Evolutionary conservation across 2,329 filamentous ascomycete species (phyloP), one percentile per base, ranked within the genome.

Genomic region (Diplocarpon rosae): DNA sequence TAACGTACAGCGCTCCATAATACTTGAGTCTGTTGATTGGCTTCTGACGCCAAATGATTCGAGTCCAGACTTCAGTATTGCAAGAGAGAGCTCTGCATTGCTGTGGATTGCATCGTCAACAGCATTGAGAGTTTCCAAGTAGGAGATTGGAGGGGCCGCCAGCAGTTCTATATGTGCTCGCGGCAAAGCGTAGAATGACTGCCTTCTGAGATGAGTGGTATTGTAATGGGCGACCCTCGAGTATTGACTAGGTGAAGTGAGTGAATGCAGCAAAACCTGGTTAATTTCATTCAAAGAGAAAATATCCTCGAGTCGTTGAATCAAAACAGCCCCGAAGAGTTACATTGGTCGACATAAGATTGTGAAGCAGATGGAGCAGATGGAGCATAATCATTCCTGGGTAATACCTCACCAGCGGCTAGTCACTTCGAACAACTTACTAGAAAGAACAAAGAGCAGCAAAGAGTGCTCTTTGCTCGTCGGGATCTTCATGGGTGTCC

Each of bases 151-250:
- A 0, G 85, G 80, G 4, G 74, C 74, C 0, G 87, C 80, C 1
- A 98, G 75, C 59, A 94, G 73, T 58, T 84, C 76, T 80, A 87
- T 92, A 62, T 98, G 89, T 1, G 74, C 69, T 47, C 82, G 78
- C 1, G 90, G 87, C 5, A 98, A 72, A 8, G 88, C 85, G 63
- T 96, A 98, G 65, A 98, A 95, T 12, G 87, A 83, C 63, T 92
- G 88, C 24, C 93, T 80, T 16, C 92, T 82, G 14, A 89, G 74
- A 63, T 96, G 90, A 4, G 90, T 96, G 52, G 85, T 82, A 64
- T 94, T 93, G 67, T 84, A 84, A 63, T 96, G 90, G 5, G 89
- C 84, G 17, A 80, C 76, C 57, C 81, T 83, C 52, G 85, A 81
- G 63, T 95, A 95, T 65, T 89, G 85, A 43, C 87, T 93, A 55